phyloP scores from a whole-genome alignment of 2,329 filamentous ascomycete species.

The Neospermospora avenae region DNA sequence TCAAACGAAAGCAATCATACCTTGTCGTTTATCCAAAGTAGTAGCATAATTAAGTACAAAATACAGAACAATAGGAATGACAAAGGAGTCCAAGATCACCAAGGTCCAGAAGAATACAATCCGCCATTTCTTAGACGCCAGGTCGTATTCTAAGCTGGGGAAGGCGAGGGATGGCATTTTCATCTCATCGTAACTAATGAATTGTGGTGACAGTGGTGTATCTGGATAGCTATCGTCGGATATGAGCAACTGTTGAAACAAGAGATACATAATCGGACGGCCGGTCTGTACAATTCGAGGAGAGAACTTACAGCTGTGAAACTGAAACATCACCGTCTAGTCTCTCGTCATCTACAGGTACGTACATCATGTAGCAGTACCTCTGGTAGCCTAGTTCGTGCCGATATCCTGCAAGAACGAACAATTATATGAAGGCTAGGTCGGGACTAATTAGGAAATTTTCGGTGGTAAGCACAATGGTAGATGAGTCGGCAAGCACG shows the following conservation, averaged over 20 bases:
- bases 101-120: not conserved
- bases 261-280: not conserved
- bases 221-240: not conserved
- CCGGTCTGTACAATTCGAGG: not conserved
- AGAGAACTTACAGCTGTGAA: not conserved
- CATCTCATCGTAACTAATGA: not conserved
- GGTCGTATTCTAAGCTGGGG: slow-evolving; percentile 6
- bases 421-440: too few relatives aligned
- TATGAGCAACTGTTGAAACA: not conserved
- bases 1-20: too few relatives aligned
- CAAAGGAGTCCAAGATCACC: slow-evolving; percentile 6
- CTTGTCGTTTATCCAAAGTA: slow-evolving; percentile 3
- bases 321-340: not conserved
- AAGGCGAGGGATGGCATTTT: not conserved
- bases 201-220: not conserved
- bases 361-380: not conserved
- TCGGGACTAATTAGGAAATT: too few relatives aligned
- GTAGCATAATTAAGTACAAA: slow-evolving; percentile 8
- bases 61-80: slow-evolving; percentile 4
- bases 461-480: too few relatives aligned
- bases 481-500: too few relatives aligned
- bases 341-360: not conserved
- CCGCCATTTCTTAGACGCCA: slow-evolving; percentile 3
- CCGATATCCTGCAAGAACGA: too few relatives aligned
- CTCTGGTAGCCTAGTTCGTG: too few relatives aligned